Conservation (phyloP, 2,329 filamentous ascomycete genomes). For the Aspergillus phoenicis region DNA sequence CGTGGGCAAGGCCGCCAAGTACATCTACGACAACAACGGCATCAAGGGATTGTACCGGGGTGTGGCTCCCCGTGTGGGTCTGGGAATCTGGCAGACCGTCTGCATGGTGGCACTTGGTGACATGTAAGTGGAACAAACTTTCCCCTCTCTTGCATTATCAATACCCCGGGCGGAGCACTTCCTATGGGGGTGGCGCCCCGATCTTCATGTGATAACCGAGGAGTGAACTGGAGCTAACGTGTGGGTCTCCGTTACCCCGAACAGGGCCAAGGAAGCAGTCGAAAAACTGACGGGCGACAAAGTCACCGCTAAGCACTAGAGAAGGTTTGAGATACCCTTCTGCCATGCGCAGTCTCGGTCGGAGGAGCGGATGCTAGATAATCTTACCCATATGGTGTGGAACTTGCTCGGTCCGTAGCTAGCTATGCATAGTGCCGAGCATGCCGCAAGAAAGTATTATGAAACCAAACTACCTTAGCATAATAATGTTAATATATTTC, state of each 20-base stretch:
- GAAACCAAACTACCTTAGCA: not conserved
- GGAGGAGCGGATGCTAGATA: not conserved
- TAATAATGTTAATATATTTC: conserved; percentile 7
- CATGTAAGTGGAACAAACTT: conserved; percentile 66
- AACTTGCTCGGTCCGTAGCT: not conserved
- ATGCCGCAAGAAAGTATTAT: not conserved
- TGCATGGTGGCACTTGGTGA: conserved; percentile 99
- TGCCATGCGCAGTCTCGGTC: conserved; percentile 25
- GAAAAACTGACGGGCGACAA: conserved; percentile 66
- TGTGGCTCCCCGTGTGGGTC: conserved; percentile 88
- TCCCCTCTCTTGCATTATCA: not conserved
- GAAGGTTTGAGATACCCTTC: conserved; percentile 45
- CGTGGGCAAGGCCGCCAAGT: conserved; percentile 76
- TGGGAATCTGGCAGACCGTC: conserved; percentile 98
- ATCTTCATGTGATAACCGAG: conserved; percentile 33
- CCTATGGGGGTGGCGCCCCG: conserved; percentile 4
- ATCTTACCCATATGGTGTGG: not conserved
- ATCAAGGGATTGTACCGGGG: conserved; percentile 92
- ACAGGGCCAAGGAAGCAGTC: conserved; percentile 65
- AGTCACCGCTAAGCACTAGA: conserved; percentile 67
- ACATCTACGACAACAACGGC: conserved; percentile 91
- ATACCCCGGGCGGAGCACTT: not conserved
- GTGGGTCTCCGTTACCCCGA: conserved; percentile 29
- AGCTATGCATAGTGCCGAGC: not conserved
- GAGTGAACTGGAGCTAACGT: conserved; percentile 31